Conservation (phyloP, 139 green algal species). For the Haematococcus sp. region DNA sequence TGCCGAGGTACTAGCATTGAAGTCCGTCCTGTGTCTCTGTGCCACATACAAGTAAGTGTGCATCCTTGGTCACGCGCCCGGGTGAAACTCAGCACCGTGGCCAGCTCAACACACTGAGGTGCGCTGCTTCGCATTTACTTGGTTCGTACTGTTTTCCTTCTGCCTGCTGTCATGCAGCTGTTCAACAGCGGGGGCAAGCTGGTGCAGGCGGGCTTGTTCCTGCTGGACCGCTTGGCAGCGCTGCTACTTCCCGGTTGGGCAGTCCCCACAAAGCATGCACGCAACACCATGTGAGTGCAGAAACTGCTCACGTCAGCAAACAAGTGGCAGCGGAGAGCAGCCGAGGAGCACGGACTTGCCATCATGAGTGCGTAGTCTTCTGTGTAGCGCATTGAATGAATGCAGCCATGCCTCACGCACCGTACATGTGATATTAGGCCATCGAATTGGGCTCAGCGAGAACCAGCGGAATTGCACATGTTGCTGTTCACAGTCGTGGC, state of each 20-base stretch:
- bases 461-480: too few species aligned
- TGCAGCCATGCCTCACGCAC: too few species aligned
- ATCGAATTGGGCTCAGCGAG: too few species aligned
- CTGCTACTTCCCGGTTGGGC: not conserved
- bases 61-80: not conserved
- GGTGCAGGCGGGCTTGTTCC: constrained; percentile 1
- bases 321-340: too few species aligned
- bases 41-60: not conserved
- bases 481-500: too few species aligned
- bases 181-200: constrained; percentile 18
- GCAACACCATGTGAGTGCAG: not conserved
- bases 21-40: not conserved
- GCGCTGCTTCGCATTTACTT: not conserved
- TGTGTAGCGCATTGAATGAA: too few species aligned
- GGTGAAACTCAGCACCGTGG: not conserved
- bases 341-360: too few species aligned
- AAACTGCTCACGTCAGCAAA: too few species aligned
- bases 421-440: too few species aligned
- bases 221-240: too few species aligned
- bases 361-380: too few species aligned
- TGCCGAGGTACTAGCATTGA: not conserved
- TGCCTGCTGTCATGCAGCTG: not conserved
- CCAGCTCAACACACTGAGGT: not conserved
- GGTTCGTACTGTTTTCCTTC: not conserved
- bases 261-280: not conserved